Evolutionary conservation across 768 basidiomycete genomes (phyloP).

Genomic region (Boletus subcaerulescens): DNA sequence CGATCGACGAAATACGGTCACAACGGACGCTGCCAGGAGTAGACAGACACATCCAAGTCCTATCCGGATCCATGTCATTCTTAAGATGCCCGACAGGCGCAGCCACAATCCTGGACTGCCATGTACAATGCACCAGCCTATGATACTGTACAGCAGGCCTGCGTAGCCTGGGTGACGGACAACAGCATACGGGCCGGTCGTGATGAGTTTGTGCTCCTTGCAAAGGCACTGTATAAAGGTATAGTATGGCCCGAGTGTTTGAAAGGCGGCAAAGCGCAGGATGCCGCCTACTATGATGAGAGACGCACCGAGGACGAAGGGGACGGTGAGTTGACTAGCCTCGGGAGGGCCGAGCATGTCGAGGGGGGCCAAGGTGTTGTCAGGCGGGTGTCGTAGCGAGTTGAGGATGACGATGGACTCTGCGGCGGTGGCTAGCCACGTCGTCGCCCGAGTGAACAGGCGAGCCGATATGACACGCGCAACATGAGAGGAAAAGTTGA

Average conservation of each 20-base stretch:
- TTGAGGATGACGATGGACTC: slow-evolving; percentile 5
- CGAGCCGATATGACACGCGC: background rate
- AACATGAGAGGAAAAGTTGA: background rate
- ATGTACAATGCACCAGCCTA: background rate
- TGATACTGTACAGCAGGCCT: background rate
- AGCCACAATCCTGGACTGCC: slow-evolving; percentile 1
- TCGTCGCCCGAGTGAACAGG: background rate
- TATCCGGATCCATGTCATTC: background rate
- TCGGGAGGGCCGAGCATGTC: slow-evolving; percentile 5
- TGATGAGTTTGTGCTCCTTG: slow-evolving; percentile 23
- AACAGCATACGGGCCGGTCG: slow-evolving; percentile 22
- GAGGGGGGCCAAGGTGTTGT: background rate
- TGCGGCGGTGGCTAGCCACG: background rate
- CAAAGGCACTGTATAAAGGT: slow-evolving; percentile 18
- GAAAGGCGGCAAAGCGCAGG: slow-evolving; percentile 6
- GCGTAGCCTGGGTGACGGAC: slow-evolving; percentile 31
- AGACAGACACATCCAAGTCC: background rate
- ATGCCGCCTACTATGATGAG: slow-evolving; percentile 2
- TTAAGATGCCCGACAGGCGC: slow-evolving; percentile 2
- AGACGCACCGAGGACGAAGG: slow-evolving; percentile 6
- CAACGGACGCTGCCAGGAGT: background rate
- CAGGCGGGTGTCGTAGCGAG: background rate
- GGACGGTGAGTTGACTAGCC: background rate
- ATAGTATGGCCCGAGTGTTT: slow-evolving; percentile 19
- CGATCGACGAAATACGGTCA: slow-evolving; percentile 15